phyloP scores from a whole-genome alignment of 805 yeast species.

The Monosporozyma aquatica region DNA sequence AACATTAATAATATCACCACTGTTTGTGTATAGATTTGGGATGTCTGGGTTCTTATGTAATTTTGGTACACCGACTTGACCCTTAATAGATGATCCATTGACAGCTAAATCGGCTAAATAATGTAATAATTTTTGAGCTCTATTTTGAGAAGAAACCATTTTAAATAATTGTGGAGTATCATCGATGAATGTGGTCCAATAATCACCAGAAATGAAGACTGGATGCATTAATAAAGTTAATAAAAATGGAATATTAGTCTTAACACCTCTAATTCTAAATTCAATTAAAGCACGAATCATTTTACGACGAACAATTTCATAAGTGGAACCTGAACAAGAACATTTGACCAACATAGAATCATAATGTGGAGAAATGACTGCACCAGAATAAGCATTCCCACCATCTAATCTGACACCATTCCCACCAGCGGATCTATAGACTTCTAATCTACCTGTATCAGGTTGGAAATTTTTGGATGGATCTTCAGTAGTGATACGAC shows the following conservation, averaged over 20 bases:
- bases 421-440: constrained; percentile 97
- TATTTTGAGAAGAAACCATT: constrained; percentile 89
- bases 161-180: constrained; percentile 95
- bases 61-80: constrained; percentile 90
- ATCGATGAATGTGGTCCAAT: constrained; percentile 98
- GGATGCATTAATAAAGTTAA: constrained; percentile 85
- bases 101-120: constrained; percentile 91
- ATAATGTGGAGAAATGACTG: constrained; percentile 92
- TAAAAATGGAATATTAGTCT: constrained; percentile 95
- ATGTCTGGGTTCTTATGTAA: constrained; percentile 63
- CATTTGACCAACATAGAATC: constrained; percentile 98
- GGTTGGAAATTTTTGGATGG: constrained; percentile 96
- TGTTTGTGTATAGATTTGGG: constrained; percentile 58
- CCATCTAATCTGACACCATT: constrained; percentile 98
- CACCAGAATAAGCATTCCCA: constrained; percentile 97
- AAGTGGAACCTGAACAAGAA: constrained; percentile 93
- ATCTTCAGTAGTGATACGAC: constrained; percentile 98
- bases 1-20: constrained; percentile 56
- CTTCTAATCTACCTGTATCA: constrained; percentile 96
- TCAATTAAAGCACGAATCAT: constrained; percentile 95
- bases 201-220: constrained; percentile 72
- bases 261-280: constrained; percentile 97
- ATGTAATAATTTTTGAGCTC: constrained; percentile 88
- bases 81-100: constrained; percentile 92
- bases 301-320: constrained; percentile 93